phyloP scores from a whole-genome alignment of 169 alveolate species.

The Plasmodium relictum region DNA sequence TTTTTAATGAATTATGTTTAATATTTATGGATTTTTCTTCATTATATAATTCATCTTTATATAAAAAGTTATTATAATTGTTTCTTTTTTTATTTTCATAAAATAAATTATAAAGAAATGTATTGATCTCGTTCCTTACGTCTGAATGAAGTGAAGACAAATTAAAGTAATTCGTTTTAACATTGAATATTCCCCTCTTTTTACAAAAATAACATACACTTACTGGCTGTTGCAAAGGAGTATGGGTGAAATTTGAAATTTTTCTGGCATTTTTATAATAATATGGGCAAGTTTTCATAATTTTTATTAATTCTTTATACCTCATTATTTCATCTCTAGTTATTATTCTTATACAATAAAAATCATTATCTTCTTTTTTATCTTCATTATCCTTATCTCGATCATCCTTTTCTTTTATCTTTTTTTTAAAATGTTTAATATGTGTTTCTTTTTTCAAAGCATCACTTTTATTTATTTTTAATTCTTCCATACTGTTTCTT shows the following conservation, averaged over 20 bases:
- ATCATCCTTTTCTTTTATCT: neutral
- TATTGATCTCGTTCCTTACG: conserved; percentile 7
- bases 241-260: conserved; percentile 14
- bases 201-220: conserved; percentile 50
- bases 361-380: conserved; percentile 12
- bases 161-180: conserved; percentile 38
- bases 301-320: conserved; percentile 60
- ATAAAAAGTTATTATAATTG: neutral
- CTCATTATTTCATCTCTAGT: conserved; percentile 69
- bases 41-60: neutral
- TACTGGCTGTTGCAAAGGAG: conserved; percentile 72
- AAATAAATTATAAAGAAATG: conserved; percentile 16
- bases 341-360: conserved; percentile 39
- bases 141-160: conserved; percentile 3
- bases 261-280: conserved; percentile 65
- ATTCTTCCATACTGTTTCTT: conserved; percentile 9
- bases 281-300: conserved; percentile 55
- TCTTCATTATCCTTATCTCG: neutral
- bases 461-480: neutral
- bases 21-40: too few species aligned
- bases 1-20: too few species aligned
- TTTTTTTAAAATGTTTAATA: neutral
- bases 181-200: conserved; percentile 41
- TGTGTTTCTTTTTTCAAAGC: neutral
- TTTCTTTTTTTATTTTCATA: neutral